Percentiles rank a stretch among this genome's conserved stretches.
These are phyloP conservation scores for Eucalyptus regnans DNA, from an alignment of 345 rosid genomes.

Conservation along the genomic window DNA sequence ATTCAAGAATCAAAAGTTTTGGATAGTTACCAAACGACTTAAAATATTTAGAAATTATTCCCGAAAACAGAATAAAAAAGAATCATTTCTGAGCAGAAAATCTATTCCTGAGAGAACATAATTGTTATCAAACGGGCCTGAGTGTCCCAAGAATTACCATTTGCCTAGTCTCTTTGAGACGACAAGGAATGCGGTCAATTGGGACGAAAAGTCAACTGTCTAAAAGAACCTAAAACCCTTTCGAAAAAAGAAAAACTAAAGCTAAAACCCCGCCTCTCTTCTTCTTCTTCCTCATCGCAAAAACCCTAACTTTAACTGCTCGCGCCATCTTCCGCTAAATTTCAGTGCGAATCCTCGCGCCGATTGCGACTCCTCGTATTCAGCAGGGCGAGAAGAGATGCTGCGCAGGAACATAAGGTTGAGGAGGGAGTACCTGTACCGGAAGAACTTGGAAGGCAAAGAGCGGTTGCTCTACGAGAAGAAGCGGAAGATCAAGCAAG, in stretches of 20 bases:
- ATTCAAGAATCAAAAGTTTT: too few relatives aligned
- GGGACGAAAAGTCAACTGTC: neutral
- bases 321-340: neutral
- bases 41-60: too few relatives aligned
- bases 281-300: neutral
- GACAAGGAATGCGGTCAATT: neutral
- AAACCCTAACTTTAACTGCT: neutral
- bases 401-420: conserved; percentile 63
- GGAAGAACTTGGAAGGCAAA: conserved; percentile 90
- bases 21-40: too few relatives aligned
- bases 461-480: conserved; percentile 69
- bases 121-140: too few relatives aligned
- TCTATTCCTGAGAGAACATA: too few relatives aligned
- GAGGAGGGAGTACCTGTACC: conserved; percentile 74
- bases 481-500: conserved; percentile 81
- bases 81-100: too few relatives aligned
- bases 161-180: neutral
- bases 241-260: neutral
- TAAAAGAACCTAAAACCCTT: neutral
- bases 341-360: neutral
- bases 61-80: too few relatives aligned
- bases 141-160: neutral
- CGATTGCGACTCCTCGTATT: neutral
- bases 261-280: neutral
- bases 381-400: conserved; percentile 11